These are phyloP conservation scores for Mortierella sp. DNA, from an alignment of 371 early-diverging fungal species.

Conservation along the genomic window DNA sequence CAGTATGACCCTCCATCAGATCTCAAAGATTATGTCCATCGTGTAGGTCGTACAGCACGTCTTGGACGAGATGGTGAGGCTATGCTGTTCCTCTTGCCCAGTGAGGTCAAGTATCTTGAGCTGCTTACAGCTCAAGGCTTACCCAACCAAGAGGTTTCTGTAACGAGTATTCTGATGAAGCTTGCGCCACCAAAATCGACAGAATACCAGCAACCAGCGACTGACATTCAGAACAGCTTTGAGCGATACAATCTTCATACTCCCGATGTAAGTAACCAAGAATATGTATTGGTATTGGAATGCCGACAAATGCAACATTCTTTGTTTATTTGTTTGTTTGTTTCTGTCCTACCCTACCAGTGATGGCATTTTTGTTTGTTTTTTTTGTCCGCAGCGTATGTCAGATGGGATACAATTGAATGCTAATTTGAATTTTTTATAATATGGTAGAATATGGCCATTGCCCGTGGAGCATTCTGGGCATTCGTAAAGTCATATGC, in stretches of 20 bases:
- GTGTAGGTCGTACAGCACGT: constrained; percentile 99
- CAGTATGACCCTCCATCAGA: constrained; percentile 99
- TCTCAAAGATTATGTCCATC: constrained; percentile 95
- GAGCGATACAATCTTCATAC: constrained; percentile 69
- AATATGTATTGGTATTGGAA: not conserved
- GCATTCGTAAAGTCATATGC: constrained; percentile 95
- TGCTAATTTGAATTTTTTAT: not conserved
- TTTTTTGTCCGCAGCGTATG: not conserved
- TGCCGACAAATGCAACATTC: not conserved
- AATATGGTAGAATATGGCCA: constrained; percentile 63
- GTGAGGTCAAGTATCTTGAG: constrained; percentile 88
- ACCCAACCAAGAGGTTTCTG: constrained; percentile 62
- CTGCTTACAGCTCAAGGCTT: constrained; percentile 79
- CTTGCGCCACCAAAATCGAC: constrained; percentile 59
- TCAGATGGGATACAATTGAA: not conserved
- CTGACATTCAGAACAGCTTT: constrained; percentile 75
- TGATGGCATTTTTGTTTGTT: not conserved
- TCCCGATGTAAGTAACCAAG: constrained; percentile 61
- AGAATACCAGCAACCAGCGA: constrained; percentile 70
- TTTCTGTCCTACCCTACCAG: constrained; percentile 8
- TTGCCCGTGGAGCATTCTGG: constrained; percentile 85
- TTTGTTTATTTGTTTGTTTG: constrained; percentile 16
- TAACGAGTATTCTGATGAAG: constrained; percentile 65
- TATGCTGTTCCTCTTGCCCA: constrained; percentile 86
- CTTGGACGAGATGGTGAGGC: constrained; percentile 90